Base-by-base conservation (phyloP, 805 yeast species). In the Yamadazyma laniorum region DNA sequence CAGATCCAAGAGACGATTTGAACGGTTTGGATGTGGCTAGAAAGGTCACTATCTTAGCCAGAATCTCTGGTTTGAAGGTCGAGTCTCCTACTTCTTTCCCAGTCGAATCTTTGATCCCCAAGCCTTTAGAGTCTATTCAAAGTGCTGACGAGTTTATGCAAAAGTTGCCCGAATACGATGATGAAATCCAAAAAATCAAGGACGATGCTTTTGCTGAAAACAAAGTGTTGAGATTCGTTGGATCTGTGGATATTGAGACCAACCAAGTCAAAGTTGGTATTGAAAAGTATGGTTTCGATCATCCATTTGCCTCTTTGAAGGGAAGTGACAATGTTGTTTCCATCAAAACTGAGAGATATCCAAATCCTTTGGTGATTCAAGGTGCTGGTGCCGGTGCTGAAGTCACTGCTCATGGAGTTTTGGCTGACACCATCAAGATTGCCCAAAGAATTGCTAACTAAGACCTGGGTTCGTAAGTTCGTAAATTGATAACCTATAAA, bases 21-120 rank as follows among this genome's bases (percentile, higher is more conserved):
- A 93, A 91, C 63, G 99, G 99, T 38, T 75, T 93, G 60, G 99
- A 93, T 59, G 96, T 93, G 44, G 99, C 99, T 30, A 84, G 99
- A 76, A 93, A 93, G 65, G 96, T 93, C 21, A 89, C 99, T 18
- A 93, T 93, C 49, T 77, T 93, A 47, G 95, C 96, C 32, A 85
- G 99, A 73, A 76, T 93, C 37, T 75, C 96, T 12, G 99, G 99
- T 3, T 75, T 85, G 38, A 69, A 78, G 43, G 86, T 93, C 26
- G 84, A 82, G 58, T 82, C 93, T 9, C 95, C 98, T 51, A 76
- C 89, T 26, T 79, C 96, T 9, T 91, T 93, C 81, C 89, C 95
- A 26, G 96, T 93, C 23, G 90, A 89, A 57, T 86, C 96, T 9
- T 75, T 93, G 57, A 90, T 93, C 56, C 99, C 99, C 50, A 75